Conservation (phyloP, 1,139 yeast species). For the Hemisphaericaspora xylofermentans region DNA sequence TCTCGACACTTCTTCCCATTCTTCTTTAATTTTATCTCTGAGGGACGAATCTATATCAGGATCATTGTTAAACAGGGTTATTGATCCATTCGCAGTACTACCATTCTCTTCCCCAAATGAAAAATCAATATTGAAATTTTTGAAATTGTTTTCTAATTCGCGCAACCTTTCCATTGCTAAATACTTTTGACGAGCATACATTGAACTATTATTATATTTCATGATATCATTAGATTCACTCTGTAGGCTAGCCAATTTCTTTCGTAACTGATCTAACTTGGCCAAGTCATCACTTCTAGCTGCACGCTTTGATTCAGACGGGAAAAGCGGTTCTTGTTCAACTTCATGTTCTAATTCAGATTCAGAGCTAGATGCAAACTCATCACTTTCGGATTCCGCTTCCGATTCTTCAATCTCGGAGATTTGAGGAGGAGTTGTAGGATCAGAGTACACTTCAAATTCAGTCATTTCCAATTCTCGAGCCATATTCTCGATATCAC, state of each 20-base stretch:
- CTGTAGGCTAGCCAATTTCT: constrained; percentile 60
- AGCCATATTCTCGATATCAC: constrained; percentile 79
- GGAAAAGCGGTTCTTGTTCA: constrained; percentile 18
- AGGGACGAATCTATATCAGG: constrained; percentile 36
- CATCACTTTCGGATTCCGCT: constrained; percentile 15
- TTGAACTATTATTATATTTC: constrained; percentile 62
- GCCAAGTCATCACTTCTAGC: constrained; percentile 43
- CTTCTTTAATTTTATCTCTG: constrained; percentile 38
- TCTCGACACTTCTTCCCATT: constrained; percentile 47
- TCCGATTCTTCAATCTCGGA: constrained; percentile 14
- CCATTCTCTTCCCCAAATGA: constrained; percentile 17
- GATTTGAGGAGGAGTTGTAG: constrained; percentile 11
- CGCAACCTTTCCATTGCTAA: constrained; percentile 68
- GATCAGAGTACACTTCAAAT: constrained; percentile 48
- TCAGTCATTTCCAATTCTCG: constrained; percentile 85
- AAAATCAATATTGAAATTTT: constrained; percentile 61
- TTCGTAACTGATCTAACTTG: constrained; percentile 52
- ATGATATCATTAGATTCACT: constrained; percentile 72
- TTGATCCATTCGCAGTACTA: neutral
- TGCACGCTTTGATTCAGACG: constrained; percentile 33
- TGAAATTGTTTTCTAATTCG: constrained; percentile 60
- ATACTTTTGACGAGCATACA: constrained; percentile 55
- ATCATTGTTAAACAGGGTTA: constrained; percentile 2
- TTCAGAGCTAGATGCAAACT: constrained; percentile 8
- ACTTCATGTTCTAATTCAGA: constrained; percentile 21